Base-by-base conservation (phyloP, 495 filamentous ascomycete genomes). In the Lasiosphaeriaceae sp. region DNA sequence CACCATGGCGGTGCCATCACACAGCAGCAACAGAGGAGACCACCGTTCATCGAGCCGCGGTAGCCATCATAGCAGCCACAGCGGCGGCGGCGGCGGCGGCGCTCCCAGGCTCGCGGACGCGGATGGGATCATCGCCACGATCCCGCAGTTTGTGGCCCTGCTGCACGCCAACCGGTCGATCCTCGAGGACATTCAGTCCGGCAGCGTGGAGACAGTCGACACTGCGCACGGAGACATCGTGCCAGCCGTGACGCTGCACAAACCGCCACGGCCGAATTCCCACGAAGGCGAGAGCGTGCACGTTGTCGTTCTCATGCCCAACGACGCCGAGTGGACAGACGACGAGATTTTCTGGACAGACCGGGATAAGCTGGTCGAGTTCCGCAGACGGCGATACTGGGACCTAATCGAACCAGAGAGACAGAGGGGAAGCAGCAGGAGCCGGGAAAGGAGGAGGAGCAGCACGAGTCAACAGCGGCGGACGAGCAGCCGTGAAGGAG, bases 121-220 rank as follows among this genome's bases (percentile, higher is more conserved):
- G 5, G 50, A 63, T n/a, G 65, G 57, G 1, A 45, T 68, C 19
- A 49, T 58, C 24, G 65, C 65, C 0, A 68, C 65, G 8, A 59
- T 65, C 8, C 62, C 65, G 23, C 65, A 68, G 57, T 63, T 65
- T 37, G 44, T 68, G 11, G 65, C 65, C 6, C 54, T 68, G 24
- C 52, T 68, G 35, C 63, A 66, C 23, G 53, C 58, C 9, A 53
- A 54, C 19, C 48, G 66, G 16, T 45, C 60, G 1, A 50, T 68
- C 16, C 39, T 68, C 11, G 66, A 68, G 56, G 35, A 61, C 0
- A 51, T 58, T 21, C 21, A 57, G 45, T 63, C 62, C 20, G 58
- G 5, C 1, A 20, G 23, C 20, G 35, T 61, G 22, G 16, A 17
- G 11, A 21, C 37, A 3, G n/a, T 58, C 3, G 37, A 23, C 9